A percentile compares a stretch with the other conserved stretches of the same genome.
These are phyloP conservation scores for Micromonas pusilla DNA, from an alignment of 139 green algal genomes.

Conservation along the genomic window DNA sequence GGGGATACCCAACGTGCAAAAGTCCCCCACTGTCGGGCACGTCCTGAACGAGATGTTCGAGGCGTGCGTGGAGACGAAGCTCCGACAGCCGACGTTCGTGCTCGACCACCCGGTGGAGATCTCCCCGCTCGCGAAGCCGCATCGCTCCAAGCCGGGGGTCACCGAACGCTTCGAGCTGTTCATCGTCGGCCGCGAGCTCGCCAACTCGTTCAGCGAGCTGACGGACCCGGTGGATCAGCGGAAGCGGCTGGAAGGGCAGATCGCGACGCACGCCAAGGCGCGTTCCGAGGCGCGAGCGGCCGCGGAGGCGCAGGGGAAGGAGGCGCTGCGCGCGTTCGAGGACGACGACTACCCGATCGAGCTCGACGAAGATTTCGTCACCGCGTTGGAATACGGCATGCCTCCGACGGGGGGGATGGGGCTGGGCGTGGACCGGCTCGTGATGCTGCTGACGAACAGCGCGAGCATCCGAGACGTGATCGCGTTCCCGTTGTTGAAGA, in stretches of 20 bases:
- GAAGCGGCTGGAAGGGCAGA: conserved; percentile 77
- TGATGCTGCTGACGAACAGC: conserved; percentile 95
- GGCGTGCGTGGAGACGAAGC: conserved; percentile 62
- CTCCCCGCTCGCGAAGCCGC: conserved; percentile 88
- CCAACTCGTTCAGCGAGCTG: conserved; percentile 92
- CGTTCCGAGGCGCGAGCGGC: not conserved
- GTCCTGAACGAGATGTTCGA: conserved; percentile 94
- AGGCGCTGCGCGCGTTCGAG: conserved; percentile 18
- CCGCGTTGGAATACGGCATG: conserved; percentile 94
- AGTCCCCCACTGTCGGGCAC: conserved; percentile 48
- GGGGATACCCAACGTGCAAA: not conserved
- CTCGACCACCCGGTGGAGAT: conserved; percentile 89
- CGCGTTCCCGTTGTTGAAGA: conserved; percentile 90
- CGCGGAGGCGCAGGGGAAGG: not conserved
- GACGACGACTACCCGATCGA: conserved; percentile 42
- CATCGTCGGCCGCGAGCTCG: conserved; percentile 83
- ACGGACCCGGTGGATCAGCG: conserved; percentile 95
- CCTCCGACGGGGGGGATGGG: conserved; percentile 92
- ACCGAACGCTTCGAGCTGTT: conserved; percentile 98
- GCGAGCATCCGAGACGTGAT: conserved; percentile 94
- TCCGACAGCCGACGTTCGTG: conserved; percentile 96
- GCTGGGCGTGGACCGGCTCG: conserved; percentile 92
- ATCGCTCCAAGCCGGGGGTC: conserved; percentile 65
- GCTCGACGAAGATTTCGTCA: conserved; percentile 95
- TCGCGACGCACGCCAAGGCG: conserved; percentile 43